phyloP scores from a whole-genome alignment of 2,329 filamentous ascomycete species.

The Colletotrichum lini region DNA sequence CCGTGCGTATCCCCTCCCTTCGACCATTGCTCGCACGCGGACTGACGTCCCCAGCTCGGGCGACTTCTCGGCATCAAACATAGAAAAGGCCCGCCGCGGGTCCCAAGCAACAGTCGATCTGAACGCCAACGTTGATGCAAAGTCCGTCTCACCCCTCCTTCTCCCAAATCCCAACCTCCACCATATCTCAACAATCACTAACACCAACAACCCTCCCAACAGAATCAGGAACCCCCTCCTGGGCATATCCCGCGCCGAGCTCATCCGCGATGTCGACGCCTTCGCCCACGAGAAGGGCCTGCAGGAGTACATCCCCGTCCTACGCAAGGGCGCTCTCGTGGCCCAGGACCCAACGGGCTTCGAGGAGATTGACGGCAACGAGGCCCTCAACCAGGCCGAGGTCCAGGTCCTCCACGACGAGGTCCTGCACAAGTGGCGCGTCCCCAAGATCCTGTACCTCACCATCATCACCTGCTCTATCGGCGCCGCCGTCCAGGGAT shows the following conservation, averaged over 20 bases:
- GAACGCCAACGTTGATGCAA: conserved; percentile 62
- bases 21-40: accelerated
- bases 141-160: conserved; percentile 50
- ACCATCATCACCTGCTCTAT: conserved; percentile 66
- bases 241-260: conserved; percentile 56
- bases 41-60: conserved; percentile 9
- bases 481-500: conserved; percentile 68
- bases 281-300: conserved; percentile 67
- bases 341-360: conserved; percentile 67
- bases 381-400: conserved; percentile 60
- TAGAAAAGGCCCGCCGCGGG: conserved; percentile 25
- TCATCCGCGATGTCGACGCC: conserved; percentile 67
- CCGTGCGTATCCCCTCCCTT: conserved; percentile 1
- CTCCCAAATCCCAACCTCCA: not conserved
- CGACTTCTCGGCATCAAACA: conserved; percentile 11
- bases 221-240: conserved; percentile 65
- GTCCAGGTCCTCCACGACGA: conserved; percentile 58
- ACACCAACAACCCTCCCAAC: conserved; percentile 22
- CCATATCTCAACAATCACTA: conserved; percentile 25
- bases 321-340: conserved; percentile 67
- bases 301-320: conserved; percentile 58
- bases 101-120: conserved; percentile 53
- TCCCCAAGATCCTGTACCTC: conserved; percentile 64
- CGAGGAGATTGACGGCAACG: conserved; percentile 56
- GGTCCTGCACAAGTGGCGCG: conserved; percentile 63